Base-by-base conservation (phyloP, 2,329 filamentous ascomycete species). In the Colletotrichum cereale region DNA sequence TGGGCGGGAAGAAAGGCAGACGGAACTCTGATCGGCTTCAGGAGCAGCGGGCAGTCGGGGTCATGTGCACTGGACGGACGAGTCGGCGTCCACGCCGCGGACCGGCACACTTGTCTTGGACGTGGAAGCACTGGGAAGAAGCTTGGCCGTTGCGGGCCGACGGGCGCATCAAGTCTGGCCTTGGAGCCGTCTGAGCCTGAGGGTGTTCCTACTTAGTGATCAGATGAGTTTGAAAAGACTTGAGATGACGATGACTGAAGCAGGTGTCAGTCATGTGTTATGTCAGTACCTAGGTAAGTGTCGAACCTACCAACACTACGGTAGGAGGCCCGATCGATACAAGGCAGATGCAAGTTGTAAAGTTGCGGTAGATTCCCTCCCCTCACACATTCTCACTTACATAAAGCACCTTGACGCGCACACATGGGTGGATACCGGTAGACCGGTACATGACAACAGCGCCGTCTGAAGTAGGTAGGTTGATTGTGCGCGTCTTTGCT, bases 381-480 rank as follows among this genome's bases (percentile, higher is more conserved):
- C 36, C 42, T 44, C 42, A 10, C 42, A 44, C 0, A 2, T 44
- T 5, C 10, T 44, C 42, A 18, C 16, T 42, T 42, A 42, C 40
- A 8, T 21, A 5, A 14, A 44, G 42, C 42, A 44, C 18, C 1
- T 44, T 2, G 42, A 44, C 18, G 42, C 18, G 42, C 58, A 50
- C 42, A 21, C 11, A 44, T 21, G 58, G 44, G 58, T 18, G 21
- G 58, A 50, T 34, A 24, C 21, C 24, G 26, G 31, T 62, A 12
- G 12, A 34, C 42, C 40, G 40, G 16, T 44, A 18, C 47, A 62
- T 26, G n/a, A 26, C 10, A n/a, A 18, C 21, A 16, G 24, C 11
- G 34, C 44, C 68, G 52, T 68, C 68, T 48, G 58, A 68, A 68
- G 65, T 62, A 16, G 65, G 65, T 62, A 16, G 65, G n/a, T n/a